Evolutionary conservation across 2,329 filamentous ascomycete species (phyloP), one percentile per base, ranked within the genome.

Genomic region (Penicillium sp.): DNA sequence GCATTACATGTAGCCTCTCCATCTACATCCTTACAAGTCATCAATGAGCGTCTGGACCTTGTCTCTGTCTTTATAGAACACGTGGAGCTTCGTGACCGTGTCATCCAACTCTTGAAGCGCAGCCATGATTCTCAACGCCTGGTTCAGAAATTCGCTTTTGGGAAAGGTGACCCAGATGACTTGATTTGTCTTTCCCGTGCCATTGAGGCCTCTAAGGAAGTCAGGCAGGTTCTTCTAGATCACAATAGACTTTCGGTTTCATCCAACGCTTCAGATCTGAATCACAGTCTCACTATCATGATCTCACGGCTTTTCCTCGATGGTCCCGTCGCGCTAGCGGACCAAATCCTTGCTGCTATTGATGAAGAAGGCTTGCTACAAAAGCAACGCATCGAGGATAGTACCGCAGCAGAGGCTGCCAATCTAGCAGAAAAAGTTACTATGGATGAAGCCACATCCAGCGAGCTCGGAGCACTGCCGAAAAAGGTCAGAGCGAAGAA

Each of bases 71-170:
- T 97, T 65, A 74, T 91, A 5, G 71, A 78, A 1, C 73, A 85
- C 51, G 74, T 78, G 19, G 72, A 82, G 35, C 75, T 96, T 6
- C 81, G 86, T 37, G 86, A 95, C 57, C 76, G 80, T 38, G 72
- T 94, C 22, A 72, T 82, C 1, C 66, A 79, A 15, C 74, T 94
- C 3, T 75, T 98, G 2, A 80, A 82, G 54, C 78, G 81, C 22
- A 91, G 84, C 45, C 84, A 88, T 59, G 93, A 98, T 69, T 88
- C 88, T 2, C 85, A 94, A 62, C 85, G 93, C 1, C 75, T 98
- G 3, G 83, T 95, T 2, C 93, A 97, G 63, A 96, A 93, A 64
- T 97, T 98, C 66, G 87, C 91, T 0, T 79, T 97, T 8, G 90
- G 91, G 10, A 81, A 88, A 55, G 93, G 91, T n/a, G 87, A 95